phyloP scores from a whole-genome alignment of 768 basidiomycete species.

The Arthromyces matolae region DNA sequence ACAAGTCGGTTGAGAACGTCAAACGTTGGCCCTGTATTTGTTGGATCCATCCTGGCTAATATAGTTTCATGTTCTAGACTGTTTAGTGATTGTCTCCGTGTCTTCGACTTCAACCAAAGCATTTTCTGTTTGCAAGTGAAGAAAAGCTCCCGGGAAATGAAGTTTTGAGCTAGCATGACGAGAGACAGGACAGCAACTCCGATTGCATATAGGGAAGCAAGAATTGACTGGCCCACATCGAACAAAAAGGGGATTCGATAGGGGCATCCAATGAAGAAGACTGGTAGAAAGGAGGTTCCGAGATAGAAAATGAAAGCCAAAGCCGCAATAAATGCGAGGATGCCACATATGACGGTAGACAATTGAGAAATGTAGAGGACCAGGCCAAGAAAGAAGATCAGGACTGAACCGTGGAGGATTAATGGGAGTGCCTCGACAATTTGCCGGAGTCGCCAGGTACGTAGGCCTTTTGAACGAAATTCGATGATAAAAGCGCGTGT shows the following conservation, averaged over 20 bases:
- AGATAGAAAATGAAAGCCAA: constrained; percentile 3
- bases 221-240: no score
- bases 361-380: constrained; percentile 3
- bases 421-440: constrained; percentile 15
- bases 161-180: no score
- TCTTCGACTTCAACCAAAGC: no score
- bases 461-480: constrained; percentile 11
- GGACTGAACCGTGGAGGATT: constrained; percentile 13
- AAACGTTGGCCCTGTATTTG: no score
- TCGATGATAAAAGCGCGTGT: constrained; percentile 3
- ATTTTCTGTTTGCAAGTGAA: no score
- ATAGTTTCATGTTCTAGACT: no score
- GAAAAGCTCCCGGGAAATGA: no score
- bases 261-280: neutral
- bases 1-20: no score
- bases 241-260: constrained; percentile 4
- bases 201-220: no score
- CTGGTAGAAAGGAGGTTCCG: constrained; percentile 3
- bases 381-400: constrained; percentile 20
- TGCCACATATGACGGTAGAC: neutral
- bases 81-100: no score
- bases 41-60: no score
- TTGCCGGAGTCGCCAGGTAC: constrained; percentile 8
- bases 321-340: neutral
- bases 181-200: no score